Base-by-base conservation (phyloP, 2,329 filamentous ascomycete species). In the Lithohypha guttulata region DNA sequence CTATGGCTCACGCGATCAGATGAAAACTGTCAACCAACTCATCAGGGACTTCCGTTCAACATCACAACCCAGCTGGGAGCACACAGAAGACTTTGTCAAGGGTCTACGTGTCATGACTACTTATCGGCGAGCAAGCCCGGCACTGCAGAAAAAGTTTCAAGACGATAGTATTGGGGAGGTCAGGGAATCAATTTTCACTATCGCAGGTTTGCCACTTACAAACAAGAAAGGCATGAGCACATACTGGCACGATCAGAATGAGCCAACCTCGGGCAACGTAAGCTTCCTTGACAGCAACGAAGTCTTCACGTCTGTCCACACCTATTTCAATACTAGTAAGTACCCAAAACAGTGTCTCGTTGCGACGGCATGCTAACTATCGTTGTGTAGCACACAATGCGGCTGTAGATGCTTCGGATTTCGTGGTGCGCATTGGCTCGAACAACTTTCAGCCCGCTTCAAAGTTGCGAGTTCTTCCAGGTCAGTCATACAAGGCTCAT, bases 21-120 rank as follows among this genome's bases (percentile, higher is more conserved):
- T 7, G n/a, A 15, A 25, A 5, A 44, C n/a, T 7, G 14, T 47
- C 15, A 19, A 39, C n/a, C 7, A 22, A 27, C 20, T 45, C 26
- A 45, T 47, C 15, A 11, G 6, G 6, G 30, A 6, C 14, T 33
- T 6, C 6, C 20, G 7, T 6, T n/a, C 18, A 10, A 6, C 15
- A 4, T n/a, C 28, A 22, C 4, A 4, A 32, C 13, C 11, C 26
- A 20, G 11, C 3, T 3, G 11, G 21, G 13, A 11, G 4, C 14
- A 17, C 10, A 27, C 23, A 10, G 7, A 33, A 2, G 17, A 25
- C 9, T 41, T 43, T 14, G 26, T 46, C 27, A 43, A 22, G 13
- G 36, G 36, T 7, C n/a, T 45, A 9, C 21, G 32, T 14, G 43
- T 43, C 8, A 20, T 35, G 14, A 46, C 43, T 6, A 35, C 10